phyloP scores from a whole-genome alignment of 2,329 filamentous ascomycete genomes.

The Hyphodiscus sp. region DNA sequence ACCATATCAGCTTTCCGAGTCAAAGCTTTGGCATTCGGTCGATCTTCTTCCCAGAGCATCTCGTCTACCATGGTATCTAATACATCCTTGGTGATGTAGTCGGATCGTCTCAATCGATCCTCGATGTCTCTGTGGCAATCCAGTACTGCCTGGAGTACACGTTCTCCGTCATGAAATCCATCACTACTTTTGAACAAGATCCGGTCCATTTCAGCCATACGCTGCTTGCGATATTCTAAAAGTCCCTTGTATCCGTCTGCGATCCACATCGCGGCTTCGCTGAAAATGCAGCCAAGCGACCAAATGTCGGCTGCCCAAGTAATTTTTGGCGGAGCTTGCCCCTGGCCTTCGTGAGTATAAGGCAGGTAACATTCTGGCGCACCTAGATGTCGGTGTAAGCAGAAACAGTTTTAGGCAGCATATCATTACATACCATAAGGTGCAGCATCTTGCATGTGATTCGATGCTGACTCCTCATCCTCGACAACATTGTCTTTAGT shows the following conservation, averaged over 20 bases:
- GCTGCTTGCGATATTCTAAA: constrained; percentile 20
- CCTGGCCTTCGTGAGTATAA: constrained; percentile 3
- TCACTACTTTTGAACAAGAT: constrained; percentile 11
- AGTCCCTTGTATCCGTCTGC: constrained; percentile 23
- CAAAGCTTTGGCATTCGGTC: constrained; percentile 18
- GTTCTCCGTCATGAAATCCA: constrained; percentile 28
- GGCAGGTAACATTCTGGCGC: constrained; percentile 28
- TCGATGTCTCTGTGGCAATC: background rate
- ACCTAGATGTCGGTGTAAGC: constrained; percentile 17
- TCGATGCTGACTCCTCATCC: background rate
- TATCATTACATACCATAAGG: constrained; percentile 3
- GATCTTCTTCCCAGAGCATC: constrained; percentile 15
- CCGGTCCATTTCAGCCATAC: constrained; percentile 14
- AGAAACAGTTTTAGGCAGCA: background rate
- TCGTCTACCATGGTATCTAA: background rate
- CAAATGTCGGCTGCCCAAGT: constrained; percentile 27
- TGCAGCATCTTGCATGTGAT: background rate
- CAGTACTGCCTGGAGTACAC: background rate
- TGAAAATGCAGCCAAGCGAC: constrained; percentile 31
- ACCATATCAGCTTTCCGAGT: constrained; percentile 18
- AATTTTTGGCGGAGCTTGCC: constrained; percentile 3
- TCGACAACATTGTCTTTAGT: background rate
- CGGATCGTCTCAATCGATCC: background rate
- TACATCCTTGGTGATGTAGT: background rate
- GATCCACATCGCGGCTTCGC: constrained; percentile 27